Conservation (phyloP, 2,329 filamentous ascomycete genomes). For the Sarocladium brachiariae region DNA sequence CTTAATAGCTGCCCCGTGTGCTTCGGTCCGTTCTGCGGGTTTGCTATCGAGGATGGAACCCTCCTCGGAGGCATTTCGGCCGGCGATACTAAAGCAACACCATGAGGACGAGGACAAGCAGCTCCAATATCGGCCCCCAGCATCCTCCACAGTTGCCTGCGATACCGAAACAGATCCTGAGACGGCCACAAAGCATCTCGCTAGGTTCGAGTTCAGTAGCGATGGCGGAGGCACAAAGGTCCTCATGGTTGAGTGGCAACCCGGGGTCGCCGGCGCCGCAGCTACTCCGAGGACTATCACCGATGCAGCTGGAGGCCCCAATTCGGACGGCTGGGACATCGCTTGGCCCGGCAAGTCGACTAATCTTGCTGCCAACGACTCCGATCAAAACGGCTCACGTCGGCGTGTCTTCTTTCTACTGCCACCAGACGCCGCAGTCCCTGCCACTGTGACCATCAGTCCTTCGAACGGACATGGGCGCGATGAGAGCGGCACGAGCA, state of each 20-base stretch:
- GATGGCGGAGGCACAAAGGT: conserved; percentile 79
- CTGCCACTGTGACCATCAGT: conserved; percentile 62
- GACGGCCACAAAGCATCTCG: conserved; percentile 31
- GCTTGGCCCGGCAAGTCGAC: conserved; percentile 77
- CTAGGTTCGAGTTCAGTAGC: conserved; percentile 75
- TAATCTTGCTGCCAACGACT: conserved; percentile 54
- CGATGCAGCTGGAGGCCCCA: conserved; percentile 5
- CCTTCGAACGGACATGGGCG: conserved; percentile 22
- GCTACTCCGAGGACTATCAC: conserved; percentile 4
- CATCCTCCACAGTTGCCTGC: conserved; percentile 16
- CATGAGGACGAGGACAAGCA: neutral
- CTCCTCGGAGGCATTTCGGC: conserved; percentile 12
- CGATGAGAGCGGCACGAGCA: conserved; percentile 13
- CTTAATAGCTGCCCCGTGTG: neutral
- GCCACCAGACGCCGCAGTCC: conserved; percentile 63
- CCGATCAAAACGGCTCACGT: conserved; percentile 26
- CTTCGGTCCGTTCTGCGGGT: neutral
- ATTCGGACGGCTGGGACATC: conserved; percentile 56
- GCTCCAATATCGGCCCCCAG: neutral
- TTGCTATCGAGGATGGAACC: conserved; percentile 9
- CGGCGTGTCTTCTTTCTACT: conserved; percentile 76
- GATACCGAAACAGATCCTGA: conserved; percentile 8
- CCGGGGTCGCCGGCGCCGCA: conserved; percentile 18
- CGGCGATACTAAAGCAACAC: neutral
- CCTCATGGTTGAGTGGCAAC: conserved; percentile 86